These are phyloP conservation scores for Paramecium caudatum DNA, from an alignment of 73 alveolate species.

Conservation along the genomic window DNA sequence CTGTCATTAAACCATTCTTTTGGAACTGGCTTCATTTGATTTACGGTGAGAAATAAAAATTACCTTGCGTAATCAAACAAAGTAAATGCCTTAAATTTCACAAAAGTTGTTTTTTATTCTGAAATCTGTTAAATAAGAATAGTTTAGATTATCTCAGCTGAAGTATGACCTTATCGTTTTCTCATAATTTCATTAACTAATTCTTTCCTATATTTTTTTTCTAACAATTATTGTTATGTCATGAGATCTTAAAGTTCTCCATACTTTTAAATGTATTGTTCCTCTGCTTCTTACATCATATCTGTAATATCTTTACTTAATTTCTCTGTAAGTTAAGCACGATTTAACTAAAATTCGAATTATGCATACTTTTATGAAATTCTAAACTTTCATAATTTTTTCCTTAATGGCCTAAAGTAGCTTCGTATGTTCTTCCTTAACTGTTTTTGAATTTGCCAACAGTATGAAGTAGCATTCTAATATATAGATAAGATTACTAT, in stretches of 20 bases:
- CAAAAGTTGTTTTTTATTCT: background rate
- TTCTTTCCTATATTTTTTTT: conserved; percentile 8
- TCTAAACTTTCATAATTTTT: background rate
- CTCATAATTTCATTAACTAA: background rate
- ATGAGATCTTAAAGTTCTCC: background rate
- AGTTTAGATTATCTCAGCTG: background rate
- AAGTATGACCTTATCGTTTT: background rate
- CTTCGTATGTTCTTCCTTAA: background rate
- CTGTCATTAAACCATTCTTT: conserved; percentile 4
- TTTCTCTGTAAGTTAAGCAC: background rate
- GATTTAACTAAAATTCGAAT: background rate
- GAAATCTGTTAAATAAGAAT: background rate
- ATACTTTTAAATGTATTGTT: background rate
- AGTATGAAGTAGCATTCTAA: conserved; percentile 54
- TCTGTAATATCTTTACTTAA: background rate
- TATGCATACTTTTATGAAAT: background rate
- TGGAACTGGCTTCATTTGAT: background rate
- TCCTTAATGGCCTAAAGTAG: background rate
- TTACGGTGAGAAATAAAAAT: background rate
- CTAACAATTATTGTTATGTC: background rate
- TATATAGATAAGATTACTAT: background rate
- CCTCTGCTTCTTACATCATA: background rate
- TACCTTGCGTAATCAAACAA: conserved; percentile 8
- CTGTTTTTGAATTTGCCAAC: background rate
- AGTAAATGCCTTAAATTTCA: background rate